Evolutionary conservation across 768 basidiomycete species (phyloP).

Genomic region (Leccinum truebloodii): DNA sequence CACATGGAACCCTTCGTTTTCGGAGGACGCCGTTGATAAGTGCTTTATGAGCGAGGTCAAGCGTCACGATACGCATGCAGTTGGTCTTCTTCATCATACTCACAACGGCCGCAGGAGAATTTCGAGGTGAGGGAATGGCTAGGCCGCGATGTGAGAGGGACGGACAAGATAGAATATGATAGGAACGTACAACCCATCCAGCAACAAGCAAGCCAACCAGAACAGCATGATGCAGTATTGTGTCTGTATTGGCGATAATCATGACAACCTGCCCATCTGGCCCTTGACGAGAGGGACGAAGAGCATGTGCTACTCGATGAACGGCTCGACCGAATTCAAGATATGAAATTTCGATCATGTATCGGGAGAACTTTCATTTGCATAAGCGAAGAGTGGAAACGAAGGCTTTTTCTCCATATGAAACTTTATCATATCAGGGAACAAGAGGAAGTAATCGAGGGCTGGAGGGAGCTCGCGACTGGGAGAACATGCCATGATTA

Average conservation of each 20-base stretch:
- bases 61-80: conserved; percentile 23
- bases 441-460: conserved; percentile 23
- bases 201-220: conserved; percentile 40
- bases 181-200: conserved; percentile 33
- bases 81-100: conserved; percentile 25
- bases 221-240: conserved; percentile 35
- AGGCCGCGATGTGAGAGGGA: conserved; percentile 18
- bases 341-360: conserved; percentile 22
- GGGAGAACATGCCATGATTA: conserved; percentile 3
- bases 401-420: conserved; percentile 27
- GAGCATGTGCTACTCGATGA: conserved; percentile 39
- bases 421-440: conserved; percentile 31
- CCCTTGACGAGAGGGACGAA: conserved; percentile 36
- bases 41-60: conserved; percentile 16
- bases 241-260: conserved; percentile 33
- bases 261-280: conserved; percentile 23
- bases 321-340: conserved; percentile 33
- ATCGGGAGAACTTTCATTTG: conserved; percentile 11
- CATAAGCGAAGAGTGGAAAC: conserved; percentile 21
- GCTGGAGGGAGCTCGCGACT: conserved; percentile 17
- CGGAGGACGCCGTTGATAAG: conserved; percentile 18
- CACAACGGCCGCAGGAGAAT: conserved; percentile 42
- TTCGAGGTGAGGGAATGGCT: conserved; percentile 43
- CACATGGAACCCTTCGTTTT: background rate
- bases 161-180: background rate